A percentile compares a stretch with the other conserved stretches of the same genome.
These are phyloP conservation scores for Boletus huronensis DNA, from an alignment of 768 basidiomycete species.

Conservation along the genomic window DNA sequence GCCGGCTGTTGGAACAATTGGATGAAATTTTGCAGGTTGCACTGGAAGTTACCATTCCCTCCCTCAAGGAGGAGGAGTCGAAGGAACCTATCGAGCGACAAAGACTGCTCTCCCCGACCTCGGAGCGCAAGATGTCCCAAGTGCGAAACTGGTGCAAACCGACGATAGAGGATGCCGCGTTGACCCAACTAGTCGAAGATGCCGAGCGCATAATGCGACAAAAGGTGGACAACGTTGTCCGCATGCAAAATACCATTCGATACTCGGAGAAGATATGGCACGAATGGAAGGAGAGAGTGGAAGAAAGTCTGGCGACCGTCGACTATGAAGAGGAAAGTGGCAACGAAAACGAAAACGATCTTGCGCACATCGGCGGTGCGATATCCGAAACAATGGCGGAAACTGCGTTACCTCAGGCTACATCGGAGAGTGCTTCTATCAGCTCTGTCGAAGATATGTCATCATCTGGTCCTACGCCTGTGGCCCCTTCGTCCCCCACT, in stretches of 20 bases:
- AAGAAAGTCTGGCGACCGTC: constrained; percentile 54
- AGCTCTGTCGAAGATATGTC: constrained; percentile 26
- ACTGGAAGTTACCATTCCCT: constrained; percentile 78
- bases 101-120: constrained; percentile 81
- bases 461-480: constrained; percentile 65
- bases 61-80: constrained; percentile 87
- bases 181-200: constrained; percentile 80
- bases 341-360: constrained; percentile 38
- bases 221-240: constrained; percentile 92
- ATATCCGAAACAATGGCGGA: constrained; percentile 25
- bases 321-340: constrained; percentile 54
- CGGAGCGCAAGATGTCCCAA: constrained; percentile 81
- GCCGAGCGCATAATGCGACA: constrained; percentile 86
- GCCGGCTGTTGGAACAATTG: constrained; percentile 78
- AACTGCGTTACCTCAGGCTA: constrained; percentile 7
- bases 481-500: constrained; percentile 51
- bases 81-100: constrained; percentile 92
- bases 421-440: constrained; percentile 17
- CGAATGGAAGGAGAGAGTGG: constrained; percentile 93
- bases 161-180: constrained; percentile 77
- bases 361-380: constrained; percentile 28
- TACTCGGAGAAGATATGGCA: constrained; percentile 96
- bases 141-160: constrained; percentile 88
- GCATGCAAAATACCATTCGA: constrained; percentile 95
- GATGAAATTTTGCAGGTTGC: constrained; percentile 82